These are phyloP conservation scores for Euphorbia schlechtendalii DNA, from an alignment of 441 rosid species.

Conservation along the genomic window DNA sequence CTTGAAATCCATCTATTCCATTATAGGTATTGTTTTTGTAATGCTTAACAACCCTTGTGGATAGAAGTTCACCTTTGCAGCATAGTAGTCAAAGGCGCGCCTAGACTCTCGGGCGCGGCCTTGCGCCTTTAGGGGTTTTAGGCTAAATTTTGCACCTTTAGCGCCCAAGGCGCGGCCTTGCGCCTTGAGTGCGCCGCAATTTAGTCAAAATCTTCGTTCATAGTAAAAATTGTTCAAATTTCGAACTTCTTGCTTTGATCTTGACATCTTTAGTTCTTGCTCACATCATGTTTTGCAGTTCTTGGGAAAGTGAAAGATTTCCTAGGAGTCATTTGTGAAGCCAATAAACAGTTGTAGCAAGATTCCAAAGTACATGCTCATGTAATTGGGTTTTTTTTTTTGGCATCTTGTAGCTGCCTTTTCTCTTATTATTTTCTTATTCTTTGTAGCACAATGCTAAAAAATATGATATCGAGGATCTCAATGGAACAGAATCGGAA, in stretches of 20 bases:
- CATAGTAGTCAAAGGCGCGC: too few relatives aligned
- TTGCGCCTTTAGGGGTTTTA: too few relatives aligned
- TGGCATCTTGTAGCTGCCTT: background rate
- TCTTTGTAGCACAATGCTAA: slow-evolving; percentile 40
- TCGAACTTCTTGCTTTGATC: background rate
- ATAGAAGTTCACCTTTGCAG: too few relatives aligned
- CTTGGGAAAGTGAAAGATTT: slow-evolving; percentile 67
- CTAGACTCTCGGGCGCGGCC: too few relatives aligned
- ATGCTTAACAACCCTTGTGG: too few relatives aligned
- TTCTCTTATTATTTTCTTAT: background rate
- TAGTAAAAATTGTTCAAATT: background rate
- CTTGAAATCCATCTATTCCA: too few relatives aligned
- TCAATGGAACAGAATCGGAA: slow-evolving; percentile 54
- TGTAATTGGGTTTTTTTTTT: too few relatives aligned
- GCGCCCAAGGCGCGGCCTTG: too few relatives aligned
- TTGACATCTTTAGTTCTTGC: background rate
- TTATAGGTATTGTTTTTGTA: too few relatives aligned
- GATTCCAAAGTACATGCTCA: slow-evolving; percentile 21
- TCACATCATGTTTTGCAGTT: slow-evolving; percentile 31
- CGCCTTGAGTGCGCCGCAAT: too few relatives aligned
- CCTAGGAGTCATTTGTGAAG: slow-evolving; percentile 60
- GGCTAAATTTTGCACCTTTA: too few relatives aligned
- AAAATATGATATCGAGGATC: slow-evolving; percentile 55
- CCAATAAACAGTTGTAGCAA: slow-evolving; percentile 52
- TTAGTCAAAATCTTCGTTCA: too few relatives aligned